Evolutionary conservation across 2,329 filamentous ascomycete species (phyloP).

Genomic region (Calonectria pauciramosa): DNA sequence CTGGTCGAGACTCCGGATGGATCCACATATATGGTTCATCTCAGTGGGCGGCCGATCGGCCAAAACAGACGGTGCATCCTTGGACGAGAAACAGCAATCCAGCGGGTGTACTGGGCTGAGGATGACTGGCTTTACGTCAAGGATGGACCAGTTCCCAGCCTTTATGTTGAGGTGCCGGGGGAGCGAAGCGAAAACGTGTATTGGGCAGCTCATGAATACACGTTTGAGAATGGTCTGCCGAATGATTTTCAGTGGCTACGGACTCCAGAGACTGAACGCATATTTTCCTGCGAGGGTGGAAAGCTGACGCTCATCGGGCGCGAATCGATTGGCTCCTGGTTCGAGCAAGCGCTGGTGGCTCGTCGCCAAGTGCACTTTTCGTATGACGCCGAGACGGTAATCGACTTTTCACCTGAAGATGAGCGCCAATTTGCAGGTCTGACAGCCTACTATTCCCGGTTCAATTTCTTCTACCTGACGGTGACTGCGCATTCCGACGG

Average conservation of each 20-base stretch:
- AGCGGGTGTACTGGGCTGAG: slow-evolving; percentile 70
- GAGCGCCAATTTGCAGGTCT: slow-evolving; percentile 73
- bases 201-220: slow-evolving; percentile 64
- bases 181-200: slow-evolving; percentile 62
- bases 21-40: slow-evolving; percentile 66
- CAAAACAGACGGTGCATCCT: slow-evolving; percentile 67
- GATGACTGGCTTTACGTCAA: slow-evolving; percentile 76
- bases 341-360: slow-evolving; percentile 69
- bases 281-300: slow-evolving; percentile 57
- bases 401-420: slow-evolving; percentile 68
- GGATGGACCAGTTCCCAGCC: slow-evolving; percentile 67
- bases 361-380: slow-evolving; percentile 71
- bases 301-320: slow-evolving; percentile 64
- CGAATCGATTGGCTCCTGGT: slow-evolving; percentile 70
- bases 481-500: slow-evolving; percentile 70
- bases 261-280: slow-evolving; percentile 67
- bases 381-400: slow-evolving; percentile 69
- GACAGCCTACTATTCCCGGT: slow-evolving; percentile 73
- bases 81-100: slow-evolving; percentile 69
- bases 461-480: slow-evolving; percentile 75
- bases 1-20: slow-evolving; percentile 68
- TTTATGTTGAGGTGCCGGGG: slow-evolving; percentile 66
- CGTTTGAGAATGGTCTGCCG: slow-evolving; percentile 60
- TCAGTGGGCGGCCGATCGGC: slow-evolving; percentile 64
- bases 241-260: slow-evolving; percentile 71